A percentile compares a stretch with the other conserved stretches of the same genome.
phyloP scores from a whole-genome alignment of 805 yeast species.

The Zygosaccharomyces gambellarensis region DNA sequence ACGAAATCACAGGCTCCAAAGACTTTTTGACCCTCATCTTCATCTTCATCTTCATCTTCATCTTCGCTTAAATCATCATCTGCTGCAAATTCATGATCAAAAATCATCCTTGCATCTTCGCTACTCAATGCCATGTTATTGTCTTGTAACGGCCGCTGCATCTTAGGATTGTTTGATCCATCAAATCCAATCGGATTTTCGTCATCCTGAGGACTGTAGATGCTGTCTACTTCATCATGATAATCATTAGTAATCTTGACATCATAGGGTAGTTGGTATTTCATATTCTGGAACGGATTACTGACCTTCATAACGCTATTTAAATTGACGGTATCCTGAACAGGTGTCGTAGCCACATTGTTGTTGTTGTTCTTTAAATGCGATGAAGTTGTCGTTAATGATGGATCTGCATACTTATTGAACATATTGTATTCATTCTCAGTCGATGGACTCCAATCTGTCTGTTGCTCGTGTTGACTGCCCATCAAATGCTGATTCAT shows the following conservation, averaged over 20 bases:
- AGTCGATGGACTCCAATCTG: not conserved
- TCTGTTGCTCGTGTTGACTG: constrained; percentile 3
- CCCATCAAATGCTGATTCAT: not conserved
- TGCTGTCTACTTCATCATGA: constrained; percentile 11
- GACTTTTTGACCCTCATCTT: constrained; percentile 2
- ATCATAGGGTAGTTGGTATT: constrained; percentile 11
- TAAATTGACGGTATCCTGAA: constrained; percentile 27
- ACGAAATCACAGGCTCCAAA: constrained; percentile 13
- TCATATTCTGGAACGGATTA: constrained; percentile 15
- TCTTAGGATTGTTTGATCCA: constrained; percentile 16
- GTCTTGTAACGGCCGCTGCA: constrained; percentile 28
- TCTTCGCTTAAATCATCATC: constrained; percentile 26
- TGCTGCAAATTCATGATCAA: constrained; percentile 29
- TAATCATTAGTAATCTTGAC: constrained; percentile 16
- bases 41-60: constrained; percentile 23
- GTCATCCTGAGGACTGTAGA: constrained; percentile 17
- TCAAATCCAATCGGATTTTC: constrained; percentile 17
- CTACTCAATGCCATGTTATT: constrained; percentile 21
- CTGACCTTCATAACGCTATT: constrained; percentile 22
- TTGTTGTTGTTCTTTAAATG: constrained; percentile 3
- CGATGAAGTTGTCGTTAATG: constrained; percentile 30
- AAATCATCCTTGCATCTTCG: constrained; percentile 30
- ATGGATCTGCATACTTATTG: constrained; percentile 35
- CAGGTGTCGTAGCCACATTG: constrained; percentile 12
- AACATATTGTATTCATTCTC: constrained; percentile 14